Conservation (phyloP, 805 yeast species). For the Candida boleticola region DNA sequence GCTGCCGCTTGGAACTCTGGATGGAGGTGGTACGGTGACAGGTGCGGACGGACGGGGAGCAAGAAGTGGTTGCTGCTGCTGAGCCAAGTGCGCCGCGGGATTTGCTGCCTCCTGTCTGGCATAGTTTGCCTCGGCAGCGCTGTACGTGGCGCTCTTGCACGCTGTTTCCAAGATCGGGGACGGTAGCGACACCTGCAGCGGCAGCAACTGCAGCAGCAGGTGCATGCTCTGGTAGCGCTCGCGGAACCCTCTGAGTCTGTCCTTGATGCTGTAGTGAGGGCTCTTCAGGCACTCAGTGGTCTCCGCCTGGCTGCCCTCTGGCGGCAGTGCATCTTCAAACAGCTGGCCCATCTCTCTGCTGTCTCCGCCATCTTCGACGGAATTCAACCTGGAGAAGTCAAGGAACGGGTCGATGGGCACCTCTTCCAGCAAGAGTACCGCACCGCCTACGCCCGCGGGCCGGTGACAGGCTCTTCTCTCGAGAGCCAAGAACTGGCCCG, state of each 20-base stretch:
- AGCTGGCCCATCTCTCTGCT: neutral
- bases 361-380: neutral
- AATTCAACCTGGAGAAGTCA: neutral
- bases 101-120: neutral
- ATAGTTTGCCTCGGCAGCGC: neutral
- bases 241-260: neutral
- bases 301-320: neutral
- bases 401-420: neutral
- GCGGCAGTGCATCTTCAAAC: neutral
- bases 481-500: slow-evolving; percentile 32
- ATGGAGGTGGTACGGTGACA: neutral
- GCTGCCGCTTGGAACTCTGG: neutral
- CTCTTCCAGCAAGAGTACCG: no score
- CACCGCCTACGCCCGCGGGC: no score
- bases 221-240: neutral
- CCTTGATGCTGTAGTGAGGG: neutral
- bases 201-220: slow-evolving; percentile 2
- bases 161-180: slow-evolving; percentile 1
- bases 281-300: neutral
- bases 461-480: slow-evolving; percentile 7
- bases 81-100: neutral
- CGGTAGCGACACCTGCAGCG: neutral
- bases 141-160: neutral
- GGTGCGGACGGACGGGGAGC: neutral
- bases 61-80: neutral